phyloP scores from a whole-genome alignment of 2,329 filamentous ascomycete genomes.

The Penicillium nordicum region DNA sequence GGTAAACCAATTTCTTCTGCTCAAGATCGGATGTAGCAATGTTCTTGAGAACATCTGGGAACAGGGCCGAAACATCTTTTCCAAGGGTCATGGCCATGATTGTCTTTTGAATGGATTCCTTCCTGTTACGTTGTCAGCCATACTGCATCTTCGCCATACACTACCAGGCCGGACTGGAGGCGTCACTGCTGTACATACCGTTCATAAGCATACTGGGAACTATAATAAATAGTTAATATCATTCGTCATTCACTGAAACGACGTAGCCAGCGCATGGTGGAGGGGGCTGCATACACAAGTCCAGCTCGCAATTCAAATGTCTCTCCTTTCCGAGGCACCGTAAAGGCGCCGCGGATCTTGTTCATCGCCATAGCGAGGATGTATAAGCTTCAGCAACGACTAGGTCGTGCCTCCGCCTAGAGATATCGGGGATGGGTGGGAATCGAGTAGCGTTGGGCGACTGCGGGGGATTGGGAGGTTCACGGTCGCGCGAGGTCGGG shows the following conservation, averaged over 20 bases:
- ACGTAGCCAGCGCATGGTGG: constrained; percentile 12
- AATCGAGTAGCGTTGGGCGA: constrained; percentile 20
- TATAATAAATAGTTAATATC: constrained; percentile 38
- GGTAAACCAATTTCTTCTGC: constrained; percentile 98
- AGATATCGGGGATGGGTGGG: constrained; percentile 16
- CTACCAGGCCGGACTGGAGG: neutral
- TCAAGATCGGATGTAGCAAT: constrained; percentile 93
- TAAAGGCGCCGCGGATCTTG: constrained; percentile 90
- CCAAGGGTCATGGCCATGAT: constrained; percentile 99
- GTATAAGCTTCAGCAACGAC: constrained; percentile 36
- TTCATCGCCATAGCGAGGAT: constrained; percentile 76
- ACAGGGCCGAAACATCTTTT: constrained; percentile 95
- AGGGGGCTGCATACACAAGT: constrained; percentile 58
- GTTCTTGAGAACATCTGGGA: constrained; percentile 97
- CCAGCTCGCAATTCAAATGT: constrained; percentile 96
- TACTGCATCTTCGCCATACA: constrained; percentile 6
- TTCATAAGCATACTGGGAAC: constrained; percentile 99
- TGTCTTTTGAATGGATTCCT: constrained; percentile 98
- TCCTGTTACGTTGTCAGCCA: constrained; percentile 52
- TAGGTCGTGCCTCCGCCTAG: constrained; percentile 35
- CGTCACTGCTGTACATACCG: constrained; percentile 47
- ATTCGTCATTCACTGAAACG: constrained; percentile 17
- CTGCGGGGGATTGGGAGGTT: constrained; percentile 35
- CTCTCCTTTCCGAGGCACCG: constrained; percentile 90
- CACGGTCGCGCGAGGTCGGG: constrained; percentile 28